Conservation (phyloP, 2,329 filamentous ascomycete species). For the Akanthomyces uredinophilus region DNA sequence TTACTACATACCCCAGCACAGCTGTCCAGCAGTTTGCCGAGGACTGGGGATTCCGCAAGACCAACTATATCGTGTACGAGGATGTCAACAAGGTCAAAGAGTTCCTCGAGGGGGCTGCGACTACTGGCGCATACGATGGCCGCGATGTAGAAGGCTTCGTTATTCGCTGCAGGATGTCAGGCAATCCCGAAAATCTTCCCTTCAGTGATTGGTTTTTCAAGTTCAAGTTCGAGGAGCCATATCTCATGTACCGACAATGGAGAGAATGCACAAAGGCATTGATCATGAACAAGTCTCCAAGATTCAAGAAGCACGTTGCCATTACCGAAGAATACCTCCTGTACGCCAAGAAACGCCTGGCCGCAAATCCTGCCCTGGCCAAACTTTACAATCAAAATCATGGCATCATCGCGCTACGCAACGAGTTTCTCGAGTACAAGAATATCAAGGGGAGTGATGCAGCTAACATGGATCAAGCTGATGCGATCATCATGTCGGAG, state of each 20-base stretch:
- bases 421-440: conserved; percentile 79
- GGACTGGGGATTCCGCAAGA: conserved; percentile 89
- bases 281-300: conserved; percentile 69
- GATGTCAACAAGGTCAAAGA: conserved; percentile 66
- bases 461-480: conserved; percentile 63
- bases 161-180: conserved; percentile 72
- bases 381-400: conserved; percentile 80
- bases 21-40: conserved; percentile 88
- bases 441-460: conserved; percentile 86
- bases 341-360: conserved; percentile 72
- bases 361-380: conserved; percentile 60
- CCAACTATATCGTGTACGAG: conserved; percentile 72
- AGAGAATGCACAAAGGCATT: conserved; percentile 91
- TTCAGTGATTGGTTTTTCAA: conserved; percentile 99
- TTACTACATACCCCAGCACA: conserved; percentile 76
- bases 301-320: conserved; percentile 76
- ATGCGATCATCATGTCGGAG: conserved; percentile 41
- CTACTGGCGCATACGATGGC: conserved; percentile 84
- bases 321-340: conserved; percentile 89
- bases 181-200: conserved; percentile 43
- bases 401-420: conserved; percentile 84
- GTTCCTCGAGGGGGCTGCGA: conserved; percentile 79
- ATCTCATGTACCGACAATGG: conserved; percentile 98
- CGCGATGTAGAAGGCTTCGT: conserved; percentile 97
- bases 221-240: conserved; percentile 98